Evolutionary conservation across 176 grass and related monocot species (phyloP), one percentile per base, ranked within the genome.

Genomic region (Poa annua): DNA sequence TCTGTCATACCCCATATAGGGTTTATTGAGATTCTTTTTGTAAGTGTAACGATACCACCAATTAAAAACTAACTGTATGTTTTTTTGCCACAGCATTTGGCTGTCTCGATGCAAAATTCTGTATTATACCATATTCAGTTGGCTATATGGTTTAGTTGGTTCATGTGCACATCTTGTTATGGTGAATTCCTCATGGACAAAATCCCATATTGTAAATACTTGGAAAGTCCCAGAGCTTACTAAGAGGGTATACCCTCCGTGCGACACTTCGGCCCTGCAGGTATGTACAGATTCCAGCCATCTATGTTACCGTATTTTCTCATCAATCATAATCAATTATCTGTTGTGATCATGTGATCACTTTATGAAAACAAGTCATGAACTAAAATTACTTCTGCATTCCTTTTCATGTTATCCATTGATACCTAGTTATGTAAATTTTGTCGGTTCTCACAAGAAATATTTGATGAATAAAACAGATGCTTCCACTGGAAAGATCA

Each of bases 171-270:
- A 98, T 95, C 86, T 98, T 78, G 92, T 92, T 45, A 95, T 98
- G 88, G 91, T 98, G 22, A 98, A 98, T 87, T 98, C 96, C 11
- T 98, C 96, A 33, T 98, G 96, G 96, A 98, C 92, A 74, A 91
- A 78, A 77, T 91, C 92, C 24, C 92, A 95, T 73, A 95, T 98
- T 82, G 75, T 90, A 64, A 91, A 86, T 36, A 84, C 91, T 76
- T 95, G 92, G 96, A 92, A 90, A 77, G 91, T 99, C 85, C 93
- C 93, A 74, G 85, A 74, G 60, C 91, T 83, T 85, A 96, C 78
- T 80, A 96, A 83, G 76, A 88, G 82, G 88, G 93, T 99, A 21
- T 99, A 94, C 53, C 96, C 96, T 78, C 96, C 96, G 81, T 99
- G 96, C 19, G 93, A 93, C 67, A 96, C 96, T 85, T 99, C 85